Evolutionary conservation across 1,284 basidiomycete species (phyloP).

Genomic region (Xerocomus nothofagi): DNA sequence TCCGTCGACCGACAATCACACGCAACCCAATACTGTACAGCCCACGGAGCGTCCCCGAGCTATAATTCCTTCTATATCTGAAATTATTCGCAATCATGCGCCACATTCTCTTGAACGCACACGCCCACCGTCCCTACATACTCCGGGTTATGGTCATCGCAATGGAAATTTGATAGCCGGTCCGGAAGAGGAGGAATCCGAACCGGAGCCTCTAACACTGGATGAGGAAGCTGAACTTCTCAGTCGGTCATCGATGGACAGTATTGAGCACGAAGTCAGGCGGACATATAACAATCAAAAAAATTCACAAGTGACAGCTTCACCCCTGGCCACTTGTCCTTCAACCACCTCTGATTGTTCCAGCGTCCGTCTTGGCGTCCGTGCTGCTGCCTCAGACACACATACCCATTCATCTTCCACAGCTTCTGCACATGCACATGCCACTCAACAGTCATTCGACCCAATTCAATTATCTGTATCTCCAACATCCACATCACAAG

Average conservation of each 20-base stretch:
- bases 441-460: slow-evolving; percentile 49
- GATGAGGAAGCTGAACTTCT: slow-evolving; percentile 63
- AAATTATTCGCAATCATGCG: slow-evolving; percentile 76
- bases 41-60: slow-evolving; percentile 34
- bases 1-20: slow-evolving; percentile 16
- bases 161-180: slow-evolving; percentile 45
- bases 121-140: slow-evolving; percentile 41
- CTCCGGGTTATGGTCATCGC: slow-evolving; percentile 49
- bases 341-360: slow-evolving; percentile 34
- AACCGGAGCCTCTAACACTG: slow-evolving; percentile 46
- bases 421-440: slow-evolving; percentile 43
- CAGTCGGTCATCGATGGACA: slow-evolving; percentile 79
- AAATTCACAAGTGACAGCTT: slow-evolving; percentile 41
- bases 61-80: slow-evolving; percentile 75
- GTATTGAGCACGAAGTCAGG: slow-evolving; percentile 77
- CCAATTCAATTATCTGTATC: slow-evolving; percentile 42
- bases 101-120: slow-evolving; percentile 53
- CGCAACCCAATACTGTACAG: slow-evolving; percentile 17
- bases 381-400: slow-evolving; percentile 16
- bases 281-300: slow-evolving; percentile 63
- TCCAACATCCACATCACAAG: slow-evolving; percentile 57
- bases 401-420: slow-evolving; percentile 40
- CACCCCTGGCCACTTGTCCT: slow-evolving; percentile 22
- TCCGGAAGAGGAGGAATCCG: slow-evolving; percentile 47
- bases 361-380: slow-evolving; percentile 24